These are phyloP conservation scores for Warburgia ugandensis DNA, from an alignment of 164 flowering plant species.

Conservation along the genomic window DNA sequence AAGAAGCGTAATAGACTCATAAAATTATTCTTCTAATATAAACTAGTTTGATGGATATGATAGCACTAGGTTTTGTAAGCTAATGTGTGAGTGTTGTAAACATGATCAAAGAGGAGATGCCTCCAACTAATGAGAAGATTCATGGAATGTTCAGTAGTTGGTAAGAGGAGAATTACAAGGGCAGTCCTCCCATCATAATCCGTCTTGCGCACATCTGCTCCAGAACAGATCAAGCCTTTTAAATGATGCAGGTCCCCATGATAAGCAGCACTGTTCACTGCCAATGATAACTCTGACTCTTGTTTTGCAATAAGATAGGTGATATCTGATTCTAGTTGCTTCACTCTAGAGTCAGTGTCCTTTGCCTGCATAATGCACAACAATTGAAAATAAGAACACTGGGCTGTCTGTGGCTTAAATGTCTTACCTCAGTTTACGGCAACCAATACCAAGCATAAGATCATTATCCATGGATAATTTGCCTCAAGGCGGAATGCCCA, in stretches of 20 bases:
- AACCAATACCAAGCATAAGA: too few species aligned
- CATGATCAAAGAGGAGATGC: too few species aligned
- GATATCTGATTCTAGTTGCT: constrained; percentile 46
- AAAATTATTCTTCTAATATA: too few species aligned
- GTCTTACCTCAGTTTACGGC: too few species aligned
- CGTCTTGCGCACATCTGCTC: constrained; percentile 46
- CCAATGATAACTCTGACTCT: constrained; percentile 47
- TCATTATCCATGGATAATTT: too few species aligned
- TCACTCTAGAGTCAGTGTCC: constrained; percentile 26
- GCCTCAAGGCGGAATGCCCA: too few species aligned
- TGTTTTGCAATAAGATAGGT: constrained; percentile 37
- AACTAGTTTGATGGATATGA: too few species aligned
- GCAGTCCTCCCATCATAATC: constrained; percentile 64
- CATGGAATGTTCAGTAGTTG: neutral
- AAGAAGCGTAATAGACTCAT: too few species aligned
- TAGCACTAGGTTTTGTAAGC: too few species aligned
- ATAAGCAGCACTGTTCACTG: constrained; percentile 48
- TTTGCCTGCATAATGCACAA: constrained; percentile 29
- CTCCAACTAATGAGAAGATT: too few species aligned
- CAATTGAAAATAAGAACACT: neutral
- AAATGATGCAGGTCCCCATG: constrained; percentile 48
- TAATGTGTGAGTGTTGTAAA: too few species aligned
- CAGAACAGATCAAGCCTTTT: constrained; percentile 39
- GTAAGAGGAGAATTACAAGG: constrained; percentile 26
- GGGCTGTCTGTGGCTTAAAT: too few species aligned